Base-by-base conservation (phyloP, 192 early-diverging fungal genomes). In the Coemansia sp. region DNA sequence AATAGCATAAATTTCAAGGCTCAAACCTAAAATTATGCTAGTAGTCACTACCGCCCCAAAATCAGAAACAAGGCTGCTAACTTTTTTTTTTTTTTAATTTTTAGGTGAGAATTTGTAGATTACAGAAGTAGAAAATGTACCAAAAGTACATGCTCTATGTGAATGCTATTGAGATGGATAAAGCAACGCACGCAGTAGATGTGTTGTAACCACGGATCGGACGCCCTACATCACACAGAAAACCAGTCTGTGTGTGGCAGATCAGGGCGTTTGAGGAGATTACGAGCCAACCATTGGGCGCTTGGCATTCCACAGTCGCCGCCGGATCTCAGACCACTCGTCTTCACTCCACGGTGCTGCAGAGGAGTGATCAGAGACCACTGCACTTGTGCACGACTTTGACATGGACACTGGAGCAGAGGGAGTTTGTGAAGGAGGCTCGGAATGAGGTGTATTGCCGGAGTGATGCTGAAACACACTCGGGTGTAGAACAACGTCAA, bases 271-370 rank as follows among this genome's bases (percentile, higher is more conserved):
- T 29, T 51, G 50, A 52, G n/a, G 20, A 30, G 25, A 10, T 42
- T 62, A 57, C 39, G 32, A 27, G 42, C 53, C 11, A 24, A 14
- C 32, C 25, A 50, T 32, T 19, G 53, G 59, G 25, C 56, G 51
- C 53, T 75, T 75, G 30, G 78, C 78, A 61, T 80, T 80, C 78
- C 78, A 80, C 36, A 80, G 70, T 3, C 78, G 73, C 63, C 51
- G 61, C 22, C 73, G 73, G 69, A 80, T 75, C 36, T 68, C 63
- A 3, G 73, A 62, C 78, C 78, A 80, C 50, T 75, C 78, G 66
- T 75, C 68, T 54, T 60, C 51, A 29, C 42, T 61, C 76, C 76
- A 79, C 42, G 59, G 62, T 42, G 53, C 52, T 7, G 57, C n/a
- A 32, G 30, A 22, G 27, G 5, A 7, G 32, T 10, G 27, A n/a